Evolutionary conservation across 2,329 filamentous ascomycete species (phyloP).

Genomic region (Polytolypa hystricis): DNA sequence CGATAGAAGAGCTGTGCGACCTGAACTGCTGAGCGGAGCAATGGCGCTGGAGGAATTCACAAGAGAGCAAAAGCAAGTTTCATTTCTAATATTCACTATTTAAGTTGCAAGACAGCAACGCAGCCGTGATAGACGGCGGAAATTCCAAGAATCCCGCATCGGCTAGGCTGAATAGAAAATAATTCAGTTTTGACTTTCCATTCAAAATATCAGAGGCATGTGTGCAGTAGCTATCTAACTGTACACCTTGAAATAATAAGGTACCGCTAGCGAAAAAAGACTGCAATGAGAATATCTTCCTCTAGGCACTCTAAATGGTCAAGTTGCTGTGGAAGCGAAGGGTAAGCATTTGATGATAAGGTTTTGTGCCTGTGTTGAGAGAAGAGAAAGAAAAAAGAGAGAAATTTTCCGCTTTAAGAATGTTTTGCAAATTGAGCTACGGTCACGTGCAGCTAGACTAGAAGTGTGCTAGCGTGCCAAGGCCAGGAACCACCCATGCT

Average conservation of each 20-base stretch:
- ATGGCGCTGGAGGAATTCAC: too few species aligned
- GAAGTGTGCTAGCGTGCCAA: conserved; percentile 18
- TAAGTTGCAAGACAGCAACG: too few species aligned
- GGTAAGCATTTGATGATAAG: conserved; percentile 87
- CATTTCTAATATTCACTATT: too few species aligned
- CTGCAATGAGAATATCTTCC: conserved; percentile 48
- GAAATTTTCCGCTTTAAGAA: conserved; percentile 12
- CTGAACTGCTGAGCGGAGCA: conserved; percentile 13
- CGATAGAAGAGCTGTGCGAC: conserved; percentile 39
- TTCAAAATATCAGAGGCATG: too few species aligned
- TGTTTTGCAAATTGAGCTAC: background rate
- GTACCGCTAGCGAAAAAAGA: conserved; percentile 98
- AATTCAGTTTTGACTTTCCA: too few species aligned
- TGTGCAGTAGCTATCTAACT: conserved; percentile 96
- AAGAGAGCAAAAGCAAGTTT: too few species aligned
- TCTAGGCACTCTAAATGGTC: conserved; percentile 95
- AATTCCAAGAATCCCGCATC: too few species aligned
- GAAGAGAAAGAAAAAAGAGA: conserved; percentile 27
- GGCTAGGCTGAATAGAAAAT: too few species aligned
- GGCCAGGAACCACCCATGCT: conserved; percentile 1
- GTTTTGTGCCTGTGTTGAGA: conserved; percentile 56
- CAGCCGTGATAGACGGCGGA: too few species aligned
- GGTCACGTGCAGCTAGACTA: conserved; percentile 18
- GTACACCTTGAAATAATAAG: conserved; percentile 69
- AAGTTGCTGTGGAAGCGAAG: conserved; percentile 58